phyloP scores from a whole-genome alignment of 495 filamentous ascomycete genomes.

The Podospora bellae-mahoneyi region DNA sequence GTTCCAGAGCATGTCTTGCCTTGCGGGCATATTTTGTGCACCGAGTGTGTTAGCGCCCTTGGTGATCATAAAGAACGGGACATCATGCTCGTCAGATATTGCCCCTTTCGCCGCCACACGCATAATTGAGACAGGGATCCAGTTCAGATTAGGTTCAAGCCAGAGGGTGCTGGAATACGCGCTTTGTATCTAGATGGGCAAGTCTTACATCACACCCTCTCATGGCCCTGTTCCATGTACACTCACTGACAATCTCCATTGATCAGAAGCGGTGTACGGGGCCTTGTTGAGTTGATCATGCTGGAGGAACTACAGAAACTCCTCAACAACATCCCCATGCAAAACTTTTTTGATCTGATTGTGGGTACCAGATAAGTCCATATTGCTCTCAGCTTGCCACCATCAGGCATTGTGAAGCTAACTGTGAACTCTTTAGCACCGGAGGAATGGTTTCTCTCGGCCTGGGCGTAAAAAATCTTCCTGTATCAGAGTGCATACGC shows the following conservation, averaged over 20 bases:
- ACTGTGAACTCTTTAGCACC: conserved; percentile 35
- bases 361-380: too few relatives aligned
- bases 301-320: conserved; percentile 42
- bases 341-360: conserved; percentile 33
- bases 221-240: too few relatives aligned
- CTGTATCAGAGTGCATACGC: conserved; percentile 40
- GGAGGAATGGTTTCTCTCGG: conserved; percentile 57
- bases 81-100: conserved; percentile 22
- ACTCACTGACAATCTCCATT: too few relatives aligned
- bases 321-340: conserved; percentile 42
- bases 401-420: not conserved
- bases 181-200: conserved; percentile 51
- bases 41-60: conserved; percentile 38
- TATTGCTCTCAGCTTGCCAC: conserved; percentile 37
- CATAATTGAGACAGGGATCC: conserved; percentile 28
- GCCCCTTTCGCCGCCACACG: conserved; percentile 35
- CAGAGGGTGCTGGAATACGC: conserved; percentile 46
- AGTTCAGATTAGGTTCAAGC: conserved; percentile 44
- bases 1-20: conserved; percentile 51
- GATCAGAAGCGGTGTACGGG: conserved; percentile 47
- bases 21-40: conserved; percentile 59
- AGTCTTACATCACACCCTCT: not conserved
- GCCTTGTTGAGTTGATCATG: conserved; percentile 47
- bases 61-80: conserved; percentile 11
- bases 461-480: conserved; percentile 49